These are phyloP conservation scores for Apiospora rasikravindrae DNA, from an alignment of 2,329 filamentous ascomycete species.

Conservation along the genomic window DNA sequence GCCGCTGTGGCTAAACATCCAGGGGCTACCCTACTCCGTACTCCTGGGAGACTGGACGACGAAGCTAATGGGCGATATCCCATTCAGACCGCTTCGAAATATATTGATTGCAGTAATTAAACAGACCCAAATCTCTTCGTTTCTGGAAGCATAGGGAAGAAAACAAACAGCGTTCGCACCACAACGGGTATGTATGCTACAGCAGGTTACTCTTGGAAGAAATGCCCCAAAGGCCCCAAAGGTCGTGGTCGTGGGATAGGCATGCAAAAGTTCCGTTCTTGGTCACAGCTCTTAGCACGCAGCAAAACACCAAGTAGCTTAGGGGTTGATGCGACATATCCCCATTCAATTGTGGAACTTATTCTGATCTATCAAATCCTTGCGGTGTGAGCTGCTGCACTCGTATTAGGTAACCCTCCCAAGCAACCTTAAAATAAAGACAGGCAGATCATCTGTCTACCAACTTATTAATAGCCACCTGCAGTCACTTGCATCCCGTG, in stretches of 20 bases:
- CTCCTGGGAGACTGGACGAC: no score
- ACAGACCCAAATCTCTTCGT: no score
- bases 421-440: conserved; percentile 4
- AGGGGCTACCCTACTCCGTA: neutral
- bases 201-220: no score
- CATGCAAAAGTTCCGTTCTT: neutral
- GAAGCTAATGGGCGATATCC: no score
- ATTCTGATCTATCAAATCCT: neutral
- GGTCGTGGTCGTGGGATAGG: neutral
- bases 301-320: neutral
- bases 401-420: neutral
- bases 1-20: neutral
- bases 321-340: conserved; percentile 1
- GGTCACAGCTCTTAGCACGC: neutral
- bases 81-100: no score
- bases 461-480: neutral
- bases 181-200: neutral
- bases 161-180: no score
- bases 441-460: neutral
- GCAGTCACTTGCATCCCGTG: neutral
- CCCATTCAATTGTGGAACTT: neutral
- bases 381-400: neutral
- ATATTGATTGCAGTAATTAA: no score
- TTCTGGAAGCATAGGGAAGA: no score
- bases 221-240: no score